Percentiles rank a stretch among this genome's conserved stretches.
Evolutionary conservation across 1,284 basidiomycete genomes (phyloP).

Genomic region (Ganoderma multipileum): DNA sequence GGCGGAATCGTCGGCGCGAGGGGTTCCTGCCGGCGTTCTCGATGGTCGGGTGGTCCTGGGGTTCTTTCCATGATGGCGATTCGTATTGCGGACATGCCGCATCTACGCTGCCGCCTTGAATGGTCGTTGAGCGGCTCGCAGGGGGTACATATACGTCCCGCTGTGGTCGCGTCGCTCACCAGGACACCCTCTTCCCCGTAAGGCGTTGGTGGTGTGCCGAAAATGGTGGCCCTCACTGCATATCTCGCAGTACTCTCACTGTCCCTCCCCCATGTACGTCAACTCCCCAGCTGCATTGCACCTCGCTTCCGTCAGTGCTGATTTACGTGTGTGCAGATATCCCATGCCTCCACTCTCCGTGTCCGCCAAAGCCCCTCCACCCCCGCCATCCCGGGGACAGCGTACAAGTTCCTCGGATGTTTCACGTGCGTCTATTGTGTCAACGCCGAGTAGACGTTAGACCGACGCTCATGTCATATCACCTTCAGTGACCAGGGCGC

Average conservation of each 20-base stretch:
- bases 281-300: neutral
- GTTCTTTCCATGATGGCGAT: slow-evolving; percentile 17
- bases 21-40: slow-evolving; percentile 13
- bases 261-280: slow-evolving; percentile 28
- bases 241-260: slow-evolving; percentile 29
- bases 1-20: slow-evolving; percentile 13
- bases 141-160: slow-evolving; percentile 22
- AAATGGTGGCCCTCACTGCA: slow-evolving; percentile 26
- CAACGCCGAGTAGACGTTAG: neutral
- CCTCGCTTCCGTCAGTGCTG: neutral
- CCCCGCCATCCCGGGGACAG: slow-evolving; percentile 49
- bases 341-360: slow-evolving; percentile 26
- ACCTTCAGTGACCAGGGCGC: slow-evolving; percentile 51
- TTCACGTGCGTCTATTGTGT: slow-evolving; percentile 55
- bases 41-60: slow-evolving; percentile 9
- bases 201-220: slow-evolving; percentile 18
- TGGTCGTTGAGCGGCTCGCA: slow-evolving; percentile 23
- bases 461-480: neutral
- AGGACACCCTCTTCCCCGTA: slow-evolving; percentile 21
- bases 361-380: slow-evolving; percentile 26
- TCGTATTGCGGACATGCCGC: slow-evolving; percentile 23
- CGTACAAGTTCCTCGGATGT: slow-evolving; percentile 69
- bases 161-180: slow-evolving; percentile 3
- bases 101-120: slow-evolving; percentile 4
- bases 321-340: slow-evolving; percentile 13